These are phyloP conservation scores for Leccinum disarticulatum DNA, from an alignment of 768 basidiomycete species.

Conservation along the genomic window DNA sequence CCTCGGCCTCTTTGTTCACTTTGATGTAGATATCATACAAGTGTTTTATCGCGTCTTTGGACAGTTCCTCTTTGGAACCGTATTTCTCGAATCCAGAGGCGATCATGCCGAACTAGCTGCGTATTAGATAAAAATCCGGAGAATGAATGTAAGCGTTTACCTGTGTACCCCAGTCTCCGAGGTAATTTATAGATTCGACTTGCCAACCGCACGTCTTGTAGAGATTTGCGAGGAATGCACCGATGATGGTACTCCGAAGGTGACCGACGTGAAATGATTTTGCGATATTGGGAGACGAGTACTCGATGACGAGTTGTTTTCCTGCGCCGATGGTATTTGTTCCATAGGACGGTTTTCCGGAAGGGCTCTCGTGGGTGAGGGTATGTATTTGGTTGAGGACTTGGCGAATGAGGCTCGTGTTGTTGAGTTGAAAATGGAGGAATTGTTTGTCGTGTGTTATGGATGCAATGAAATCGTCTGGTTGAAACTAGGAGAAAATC, in stretches of 20 bases:
- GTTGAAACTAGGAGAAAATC: conserved; percentile 62
- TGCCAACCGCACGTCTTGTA: conserved; percentile 94
- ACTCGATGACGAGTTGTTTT: conserved; percentile 86
- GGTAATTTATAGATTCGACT: conserved; percentile 88
- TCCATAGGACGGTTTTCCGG: conserved; percentile 74
- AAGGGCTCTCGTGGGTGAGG: conserved; percentile 63
- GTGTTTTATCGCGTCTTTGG: conserved; percentile 91
- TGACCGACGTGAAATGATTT: conserved; percentile 99
- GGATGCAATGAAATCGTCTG: conserved; percentile 76
- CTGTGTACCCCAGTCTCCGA: conserved; percentile 99
- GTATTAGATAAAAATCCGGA: background rate
- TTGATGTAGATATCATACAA: conserved; percentile 93
- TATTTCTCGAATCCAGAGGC: conserved; percentile 91
- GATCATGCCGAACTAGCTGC: conserved; percentile 74
- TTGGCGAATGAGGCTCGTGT: conserved; percentile 57
- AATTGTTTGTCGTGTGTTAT: conserved; percentile 74
- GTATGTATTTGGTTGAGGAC: conserved; percentile 73
- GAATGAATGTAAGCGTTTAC: conserved; percentile 37
- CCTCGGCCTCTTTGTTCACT: conserved; percentile 82
- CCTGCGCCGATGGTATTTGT: conserved; percentile 73
- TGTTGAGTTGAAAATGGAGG: conserved; percentile 77
- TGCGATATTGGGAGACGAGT: conserved; percentile 95
- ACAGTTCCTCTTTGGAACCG: conserved; percentile 79
- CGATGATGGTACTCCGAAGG: conserved; percentile 96
- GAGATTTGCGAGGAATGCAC: conserved; percentile 88